Evolutionary conservation across 257 asterid species (phyloP), one percentile per base, ranked within the genome.

Genomic region (Phtheirospermum japonicum): DNA sequence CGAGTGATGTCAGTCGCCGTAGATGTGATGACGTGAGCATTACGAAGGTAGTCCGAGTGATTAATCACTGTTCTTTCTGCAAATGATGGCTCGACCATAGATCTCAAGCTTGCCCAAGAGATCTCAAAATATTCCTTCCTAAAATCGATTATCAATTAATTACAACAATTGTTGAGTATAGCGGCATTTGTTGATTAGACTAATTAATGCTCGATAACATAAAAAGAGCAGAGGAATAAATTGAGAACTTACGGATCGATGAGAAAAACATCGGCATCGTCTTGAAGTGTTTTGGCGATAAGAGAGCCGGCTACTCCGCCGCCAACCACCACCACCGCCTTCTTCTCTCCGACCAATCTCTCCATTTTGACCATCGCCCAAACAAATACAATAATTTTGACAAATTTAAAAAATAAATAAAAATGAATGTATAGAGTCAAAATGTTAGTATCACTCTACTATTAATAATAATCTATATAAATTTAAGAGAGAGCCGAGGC

Each of bases 111-210:
- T 72, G 97, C 81, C 99, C 99, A 93, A 4, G 89, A 50, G 53
- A 93, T 78, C 71, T 93, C 99, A 70, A 61, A 82, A 55, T 76
- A 89, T 32, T 89, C 99, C 66, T 93, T 89, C 82, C 99, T 93
- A 84, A 56, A 52, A 51, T 67, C 16, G 7, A 37, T 33, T 71
- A 39, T 10, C 52, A 39, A 11, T 12, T 23, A 23, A 23, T 23
- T 4, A 0, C 46, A 10, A 10, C 6, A 39, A 39, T n/a, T 11
- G 5, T 1, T 39, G 19, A 12, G 1, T 50, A 17, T 50, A 1
- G 9, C 1, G 3, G 28, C 28, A 23, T 23, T 23, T 23, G 28
- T 23, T 23, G 28, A 23, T 23, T 23, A 23, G 1, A 11, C 0
- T 9, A 39, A 39, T 9, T 9, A 39, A 39, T 2, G n/a, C 4